These are phyloP conservation scores for Fraxinus xanthoxyloides DNA, from an alignment of 305 asterid genomes.

Conservation along the genomic window DNA sequence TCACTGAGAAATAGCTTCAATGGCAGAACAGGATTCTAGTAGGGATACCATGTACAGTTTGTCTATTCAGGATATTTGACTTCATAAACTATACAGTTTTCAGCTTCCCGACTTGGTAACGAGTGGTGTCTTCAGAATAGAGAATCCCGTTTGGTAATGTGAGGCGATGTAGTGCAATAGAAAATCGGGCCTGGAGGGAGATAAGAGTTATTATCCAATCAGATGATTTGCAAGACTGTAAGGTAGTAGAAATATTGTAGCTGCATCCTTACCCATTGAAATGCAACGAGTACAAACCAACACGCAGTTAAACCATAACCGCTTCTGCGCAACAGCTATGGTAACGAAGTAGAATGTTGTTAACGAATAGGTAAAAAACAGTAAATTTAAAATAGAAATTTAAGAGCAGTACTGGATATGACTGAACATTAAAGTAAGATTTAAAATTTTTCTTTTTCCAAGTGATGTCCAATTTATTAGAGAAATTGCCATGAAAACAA, in stretches of 20 bases:
- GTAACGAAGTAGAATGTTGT: conserved; percentile 4
- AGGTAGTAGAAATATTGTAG: conserved; percentile 3
- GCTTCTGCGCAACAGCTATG: conserved; percentile 57
- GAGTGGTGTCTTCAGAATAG: conserved; percentile 40
- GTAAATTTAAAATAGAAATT: not conserved
- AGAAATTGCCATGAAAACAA: not conserved
- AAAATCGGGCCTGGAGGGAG: conserved; percentile 63
- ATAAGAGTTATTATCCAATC: not conserved
- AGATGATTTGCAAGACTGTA: not conserved
- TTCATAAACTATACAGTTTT: conserved; percentile 35
- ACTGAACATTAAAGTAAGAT: not conserved
- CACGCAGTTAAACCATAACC: conserved; percentile 75
- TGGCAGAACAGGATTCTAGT: conserved; percentile 1
- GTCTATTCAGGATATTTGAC: not conserved
- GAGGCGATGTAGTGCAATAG: conserved; percentile 64
- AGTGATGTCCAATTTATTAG: not conserved
- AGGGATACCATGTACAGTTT: too few species aligned
- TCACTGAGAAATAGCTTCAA: not conserved
- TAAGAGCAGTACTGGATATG: not conserved
- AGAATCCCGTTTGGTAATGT: conserved; percentile 54
- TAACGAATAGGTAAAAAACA: not conserved
- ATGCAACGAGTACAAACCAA: conserved; percentile 86
- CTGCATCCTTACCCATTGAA: conserved; percentile 73
- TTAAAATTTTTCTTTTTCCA: not conserved
- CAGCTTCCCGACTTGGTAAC: conserved; percentile 37